A percentile compares a stretch with the other conserved stretches of the same genome.
Conservation (phyloP, 345 rosid species). For the Eucalyptus cloeziana region DNA sequence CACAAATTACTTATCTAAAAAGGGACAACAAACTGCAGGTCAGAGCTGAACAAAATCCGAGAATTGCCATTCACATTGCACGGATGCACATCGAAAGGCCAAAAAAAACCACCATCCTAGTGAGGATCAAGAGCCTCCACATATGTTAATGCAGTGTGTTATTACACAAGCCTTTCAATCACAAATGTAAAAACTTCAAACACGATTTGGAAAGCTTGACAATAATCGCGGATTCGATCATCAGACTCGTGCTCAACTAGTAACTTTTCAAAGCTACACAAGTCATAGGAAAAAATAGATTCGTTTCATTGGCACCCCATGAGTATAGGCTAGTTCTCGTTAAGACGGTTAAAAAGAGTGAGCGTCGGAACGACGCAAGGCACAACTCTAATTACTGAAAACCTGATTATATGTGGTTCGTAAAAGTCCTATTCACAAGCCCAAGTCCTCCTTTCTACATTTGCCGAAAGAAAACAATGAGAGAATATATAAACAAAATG, state of each 20-base stretch:
- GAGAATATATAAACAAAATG: neutral
- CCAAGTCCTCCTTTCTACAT: neutral
- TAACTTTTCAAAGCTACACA: neutral
- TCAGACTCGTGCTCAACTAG: neutral
- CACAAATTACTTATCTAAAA: neutral
- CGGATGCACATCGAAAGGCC: neutral
- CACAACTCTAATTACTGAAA: neutral
- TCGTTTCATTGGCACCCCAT: neutral
- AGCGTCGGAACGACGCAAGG: rapidly evolving
- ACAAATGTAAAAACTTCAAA: neutral
- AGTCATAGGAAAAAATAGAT: neutral
- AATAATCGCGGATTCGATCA: neutral
- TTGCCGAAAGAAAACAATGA: neutral
- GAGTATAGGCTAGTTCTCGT: neutral
- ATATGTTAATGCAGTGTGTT: neutral
- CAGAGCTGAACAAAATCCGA: neutral
- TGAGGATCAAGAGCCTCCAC: neutral
- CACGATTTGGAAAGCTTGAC: neutral
- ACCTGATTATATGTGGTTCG: neutral
- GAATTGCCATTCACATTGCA: neutral
- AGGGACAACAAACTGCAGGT: neutral
- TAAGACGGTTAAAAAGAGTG: neutral
- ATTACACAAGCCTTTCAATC: neutral
- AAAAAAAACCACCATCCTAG: neutral
- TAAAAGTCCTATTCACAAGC: neutral